Evolutionary conservation across 2,329 filamentous ascomycete species (phyloP), one percentile per base, ranked within the genome.

Genomic region (Clarireedia sp.): DNA sequence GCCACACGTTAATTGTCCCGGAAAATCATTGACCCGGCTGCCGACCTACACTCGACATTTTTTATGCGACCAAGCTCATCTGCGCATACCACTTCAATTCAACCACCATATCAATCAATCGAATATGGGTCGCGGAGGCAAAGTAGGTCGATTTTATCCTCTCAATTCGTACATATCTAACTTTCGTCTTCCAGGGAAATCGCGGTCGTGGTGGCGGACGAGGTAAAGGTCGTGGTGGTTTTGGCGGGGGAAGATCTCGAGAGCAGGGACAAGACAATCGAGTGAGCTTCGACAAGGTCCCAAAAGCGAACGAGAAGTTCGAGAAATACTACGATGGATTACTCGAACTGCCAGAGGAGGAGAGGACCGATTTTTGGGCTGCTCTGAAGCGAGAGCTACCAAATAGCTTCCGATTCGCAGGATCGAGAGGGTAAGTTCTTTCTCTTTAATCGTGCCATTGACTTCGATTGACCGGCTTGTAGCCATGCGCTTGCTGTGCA

Each of bases 341-440:
- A 29, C 78, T 88, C 5, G 81, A 90, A 57, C 75, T 97, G 7
- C 79, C 87, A 0, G 87, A 90, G 49, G 82, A 85, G 46, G 92
- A 97, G 73, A 83, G 81, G 66, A 77, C 83, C 55, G 78, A 81
- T 9, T 97, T 96, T 73, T 99, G 94, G 94, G 79, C 81, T 38
- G 82, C 87, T 0, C 76, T 97, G 69, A 82, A 84, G 66, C 82
- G 86, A 61, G 91, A 97, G 69, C 76, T 99, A 50, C 94, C 94
- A 55, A 97, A 96, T 75, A 96, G 91, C 72, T 99, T 97, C 76
- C 85, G 94, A 59, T 99, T 99, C 74, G 95, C 90, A 58, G 94
- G 94, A 38, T 96, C 90, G 47, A 95, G 92, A 78, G 89, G 89
- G 86, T 89, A 77, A 57, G 73, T 71, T 58, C 48, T 52, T 45